These are phyloP conservation scores for Vigna nakashimae DNA, from an alignment of 306 rosid genomes.

Conservation along the genomic window DNA sequence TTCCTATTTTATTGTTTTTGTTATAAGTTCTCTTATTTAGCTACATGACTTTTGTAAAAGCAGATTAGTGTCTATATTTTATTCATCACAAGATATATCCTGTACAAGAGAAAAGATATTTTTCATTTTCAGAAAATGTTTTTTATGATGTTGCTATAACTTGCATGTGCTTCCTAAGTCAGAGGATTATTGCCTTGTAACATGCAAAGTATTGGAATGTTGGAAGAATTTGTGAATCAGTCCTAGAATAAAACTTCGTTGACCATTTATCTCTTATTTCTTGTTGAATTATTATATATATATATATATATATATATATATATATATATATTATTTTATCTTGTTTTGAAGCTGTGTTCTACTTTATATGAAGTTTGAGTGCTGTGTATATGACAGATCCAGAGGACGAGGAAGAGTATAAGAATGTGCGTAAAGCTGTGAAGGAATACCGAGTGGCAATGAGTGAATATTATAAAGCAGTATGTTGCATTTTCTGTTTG, in stretches of 20 bases:
- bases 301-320: too few species aligned
- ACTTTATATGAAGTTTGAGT: conserved; percentile 19
- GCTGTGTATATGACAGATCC: conserved; percentile 55
- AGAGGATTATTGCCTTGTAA: conserved; percentile 10
- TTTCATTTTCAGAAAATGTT: conserved; percentile 18
- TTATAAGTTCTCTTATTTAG: conserved; percentile 1
- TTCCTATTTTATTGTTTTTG: background rate
- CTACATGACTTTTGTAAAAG: conserved; percentile 15
- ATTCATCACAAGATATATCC: background rate
- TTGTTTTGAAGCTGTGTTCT: conserved; percentile 25
- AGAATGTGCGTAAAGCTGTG: conserved; percentile 70
- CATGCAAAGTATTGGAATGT: conserved; percentile 22
- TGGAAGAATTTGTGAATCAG: conserved; percentile 27
- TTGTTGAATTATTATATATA: conserved; percentile 16
- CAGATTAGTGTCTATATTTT: conserved; percentile 14
- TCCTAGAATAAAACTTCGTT: conserved; percentile 30
- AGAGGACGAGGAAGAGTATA: conserved; percentile 69
- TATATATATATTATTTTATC: conserved; percentile 2
- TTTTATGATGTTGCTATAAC: conserved; percentile 21
- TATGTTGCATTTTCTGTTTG: conserved; percentile 52
- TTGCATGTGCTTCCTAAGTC: background rate
- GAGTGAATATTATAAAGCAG: conserved; percentile 83
- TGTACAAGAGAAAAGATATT: background rate
- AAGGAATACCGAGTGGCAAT: conserved; percentile 70
- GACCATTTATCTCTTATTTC: conserved; percentile 10